Evolutionary conservation across 2,329 filamentous ascomycete species (phyloP).

Genomic region (Aspergillus uvarum): DNA sequence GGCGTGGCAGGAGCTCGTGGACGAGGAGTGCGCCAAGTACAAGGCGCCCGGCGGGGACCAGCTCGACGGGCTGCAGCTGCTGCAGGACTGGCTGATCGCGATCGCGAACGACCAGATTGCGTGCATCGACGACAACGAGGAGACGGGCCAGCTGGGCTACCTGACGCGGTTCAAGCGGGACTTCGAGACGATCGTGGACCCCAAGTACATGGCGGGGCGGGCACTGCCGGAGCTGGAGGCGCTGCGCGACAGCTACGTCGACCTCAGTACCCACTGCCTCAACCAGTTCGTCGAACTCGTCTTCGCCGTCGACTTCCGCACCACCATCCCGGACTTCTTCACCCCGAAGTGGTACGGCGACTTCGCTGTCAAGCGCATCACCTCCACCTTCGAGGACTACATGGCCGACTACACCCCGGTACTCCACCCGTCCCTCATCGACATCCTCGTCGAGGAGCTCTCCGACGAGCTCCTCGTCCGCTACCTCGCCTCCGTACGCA

Average conservation of each 20-base stretch:
- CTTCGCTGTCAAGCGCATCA: constrained; percentile 88
- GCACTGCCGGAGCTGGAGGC: constrained; percentile 70
- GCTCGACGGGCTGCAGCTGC: constrained; percentile 68
- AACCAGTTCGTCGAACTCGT: constrained; percentile 81
- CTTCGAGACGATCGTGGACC: constrained; percentile 76
- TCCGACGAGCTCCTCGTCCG: constrained; percentile 84
- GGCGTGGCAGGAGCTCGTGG: constrained; percentile 82
- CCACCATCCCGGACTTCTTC: constrained; percentile 86
- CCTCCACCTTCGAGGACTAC: constrained; percentile 94
- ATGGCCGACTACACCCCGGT: constrained; percentile 81
- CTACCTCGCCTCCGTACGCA: constrained; percentile 81
- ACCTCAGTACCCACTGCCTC: constrained; percentile 91
- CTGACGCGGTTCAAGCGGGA: constrained; percentile 82
- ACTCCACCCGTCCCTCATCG: constrained; percentile 80
- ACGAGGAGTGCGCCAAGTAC: constrained; percentile 78
- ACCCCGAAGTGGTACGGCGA: constrained; percentile 83
- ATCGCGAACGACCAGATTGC: constrained; percentile 98
- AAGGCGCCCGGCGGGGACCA: constrained; percentile 52
- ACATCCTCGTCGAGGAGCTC: constrained; percentile 91
- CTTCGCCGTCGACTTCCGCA: constrained; percentile 83
- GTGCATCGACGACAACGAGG: constrained; percentile 84
- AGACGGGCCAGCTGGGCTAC: constrained; percentile 76
- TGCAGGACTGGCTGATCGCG: constrained; percentile 90
- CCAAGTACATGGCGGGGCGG: constrained; percentile 71
- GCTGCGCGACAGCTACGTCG: constrained; percentile 88